Base-by-base conservation (phyloP, 495 filamentous ascomycete genomes). In the Schizothecium vesticola region DNA sequence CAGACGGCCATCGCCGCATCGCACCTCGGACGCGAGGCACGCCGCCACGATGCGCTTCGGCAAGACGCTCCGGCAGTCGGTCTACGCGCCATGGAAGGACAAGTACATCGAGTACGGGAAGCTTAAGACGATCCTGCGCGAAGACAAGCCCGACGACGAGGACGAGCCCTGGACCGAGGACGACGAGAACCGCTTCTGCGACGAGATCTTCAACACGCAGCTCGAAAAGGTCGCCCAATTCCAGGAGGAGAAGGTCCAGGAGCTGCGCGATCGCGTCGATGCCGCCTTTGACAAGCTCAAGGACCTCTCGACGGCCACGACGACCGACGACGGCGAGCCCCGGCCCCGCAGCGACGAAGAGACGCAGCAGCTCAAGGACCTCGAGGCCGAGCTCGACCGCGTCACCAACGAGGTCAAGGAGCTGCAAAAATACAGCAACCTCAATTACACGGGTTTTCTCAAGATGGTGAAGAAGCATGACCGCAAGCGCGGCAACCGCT, bases 381-480 rank as follows among this genome's bases (percentile, higher is more conserved):
- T 92, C 36, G 82, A 94, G 67, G 73, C 83, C 43, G 92, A 97
- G 76, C 84, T 99, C 56, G 96, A 98, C 75, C 74, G 75, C 19
- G 95, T 99, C 76, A 92, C 91, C 21, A 89, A 91, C 75, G 94
- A 99, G 78, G 90, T 94, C 72, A 96, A 90, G 76, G 91, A 97
- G 79, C 82, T 99, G 67, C 92, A 96, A 77, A 97, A 93, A 76
- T 99, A 94, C 79, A 95, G 92, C 75, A 92, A 90, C 25, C 89
- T 97, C 79, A 99, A 99, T 78, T 99, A 96, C 78, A 97, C 96
- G 11, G 96, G 93, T 31, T 97, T 98, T 76, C 85, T 97, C 71
- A 99, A 99, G 82, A 96, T 96, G 26, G 93, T 91, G 25, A 99
- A 99, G 86, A 99, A 99, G 78, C 95, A 99, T 80, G 95, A 99